These are phyloP conservation scores for Trichosanthes cucumerina DNA, from an alignment of 306 rosid species.

Conservation along the genomic window DNA sequence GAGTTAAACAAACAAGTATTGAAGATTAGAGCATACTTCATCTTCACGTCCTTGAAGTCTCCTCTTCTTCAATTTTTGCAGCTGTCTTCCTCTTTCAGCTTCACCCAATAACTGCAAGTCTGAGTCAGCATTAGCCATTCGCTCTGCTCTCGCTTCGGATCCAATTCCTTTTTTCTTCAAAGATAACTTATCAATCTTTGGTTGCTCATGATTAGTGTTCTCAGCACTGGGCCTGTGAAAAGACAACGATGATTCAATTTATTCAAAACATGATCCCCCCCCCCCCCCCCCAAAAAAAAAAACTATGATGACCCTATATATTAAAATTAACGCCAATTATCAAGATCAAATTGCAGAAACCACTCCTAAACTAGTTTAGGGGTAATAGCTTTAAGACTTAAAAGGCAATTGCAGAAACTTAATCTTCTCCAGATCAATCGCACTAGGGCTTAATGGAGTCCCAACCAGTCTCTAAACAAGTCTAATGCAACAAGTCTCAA, in stretches of 20 bases:
- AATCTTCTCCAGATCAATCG: background rate
- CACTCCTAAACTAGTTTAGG: background rate
- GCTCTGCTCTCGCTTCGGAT: constrained; percentile 75
- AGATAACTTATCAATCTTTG: constrained; percentile 53
- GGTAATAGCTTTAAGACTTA: background rate
- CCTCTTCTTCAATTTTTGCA: constrained; percentile 83
- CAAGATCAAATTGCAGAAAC: background rate
- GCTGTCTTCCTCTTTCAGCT: constrained; percentile 71
- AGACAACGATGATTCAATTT: background rate
- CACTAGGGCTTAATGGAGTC: background rate
- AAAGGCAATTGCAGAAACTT: background rate
- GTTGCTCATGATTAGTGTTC: constrained; percentile 43
- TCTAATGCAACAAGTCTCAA: background rate
- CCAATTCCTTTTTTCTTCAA: constrained; percentile 77
- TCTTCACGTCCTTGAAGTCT: constrained; percentile 85
- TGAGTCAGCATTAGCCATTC: constrained; percentile 61
- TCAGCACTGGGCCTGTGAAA: constrained; percentile 36
- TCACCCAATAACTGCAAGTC: constrained; percentile 74
- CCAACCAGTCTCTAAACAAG: background rate
- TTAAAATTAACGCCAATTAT: background rate
- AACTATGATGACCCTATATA: background rate
- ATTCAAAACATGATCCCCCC: background rate
- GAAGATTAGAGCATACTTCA: constrained; percentile 41
- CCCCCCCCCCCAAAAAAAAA: no score
- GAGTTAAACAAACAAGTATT: constrained; percentile 9